phyloP scores from a whole-genome alignment of 352 stramenopile genomes.

The Phytophthora ramorum region DNA sequence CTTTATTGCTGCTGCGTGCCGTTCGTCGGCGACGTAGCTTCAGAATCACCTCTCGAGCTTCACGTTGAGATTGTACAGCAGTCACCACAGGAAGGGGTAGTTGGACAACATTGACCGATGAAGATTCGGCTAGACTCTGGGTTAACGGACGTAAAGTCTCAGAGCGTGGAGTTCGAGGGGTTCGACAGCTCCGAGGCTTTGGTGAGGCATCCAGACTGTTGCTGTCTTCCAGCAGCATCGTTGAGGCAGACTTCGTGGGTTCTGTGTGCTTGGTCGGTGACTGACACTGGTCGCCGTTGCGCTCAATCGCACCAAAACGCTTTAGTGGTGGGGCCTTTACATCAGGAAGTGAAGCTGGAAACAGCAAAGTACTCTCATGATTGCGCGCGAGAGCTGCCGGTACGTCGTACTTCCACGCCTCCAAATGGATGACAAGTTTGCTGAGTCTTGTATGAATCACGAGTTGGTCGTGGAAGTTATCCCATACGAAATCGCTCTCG shows the following conservation, averaged over 20 bases:
- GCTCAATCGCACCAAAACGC: slow-evolving; percentile 64
- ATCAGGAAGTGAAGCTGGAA: slow-evolving; percentile 36
- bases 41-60: slow-evolving; percentile 49
- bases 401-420: slow-evolving; percentile 34
- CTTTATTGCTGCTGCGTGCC: neutral
- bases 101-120: neutral
- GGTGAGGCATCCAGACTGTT: neutral
- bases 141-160: slow-evolving; percentile 9
- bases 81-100: slow-evolving; percentile 5
- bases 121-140: neutral
- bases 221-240: neutral
- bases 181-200: no score
- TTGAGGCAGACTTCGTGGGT: neutral
- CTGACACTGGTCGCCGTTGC: slow-evolving; percentile 10
- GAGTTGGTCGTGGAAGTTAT: slow-evolving; percentile 78
- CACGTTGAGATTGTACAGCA: slow-evolving; percentile 32
- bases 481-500: slow-evolving; percentile 60
- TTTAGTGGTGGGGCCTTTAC: slow-evolving; percentile 61
- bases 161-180: slow-evolving; percentile 4
- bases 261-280: slow-evolving; percentile 4
- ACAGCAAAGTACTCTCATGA: slow-evolving; percentile 17
- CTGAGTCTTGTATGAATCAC: slow-evolving; percentile 65
- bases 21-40: slow-evolving; percentile 40
- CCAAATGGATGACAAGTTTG: slow-evolving; percentile 49
- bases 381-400: neutral